Evolutionary conservation across 306 rosid species (phyloP), one percentile per base, ranked within the genome.

Genomic region (Cicer arietinum): DNA sequence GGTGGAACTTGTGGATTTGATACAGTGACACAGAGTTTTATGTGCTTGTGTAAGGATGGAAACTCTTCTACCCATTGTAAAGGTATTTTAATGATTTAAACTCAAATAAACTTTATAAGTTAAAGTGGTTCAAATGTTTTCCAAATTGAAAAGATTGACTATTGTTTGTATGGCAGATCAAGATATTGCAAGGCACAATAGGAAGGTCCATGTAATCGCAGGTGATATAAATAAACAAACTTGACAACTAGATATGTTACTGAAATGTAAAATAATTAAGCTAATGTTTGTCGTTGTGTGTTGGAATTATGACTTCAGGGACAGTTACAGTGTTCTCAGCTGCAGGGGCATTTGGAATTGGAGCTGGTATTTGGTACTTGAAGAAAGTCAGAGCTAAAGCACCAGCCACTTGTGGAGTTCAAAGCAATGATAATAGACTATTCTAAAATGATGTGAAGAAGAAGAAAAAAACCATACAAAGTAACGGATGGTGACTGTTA

Each of bases 1-100:
- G 93, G 89, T 7, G 98, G 98, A 0, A 87, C 87, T 14, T 94
- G 98, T 75, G 99, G 99, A 40, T 94, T 89, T 78, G 89, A 90
- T 25, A 82, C 87, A 0, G 40, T 51, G 12, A 77, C 75, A 0
- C 91, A 86, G 66, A 84, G 62, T 56, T 94, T 94, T 81, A 8
- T 80, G 86, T 94, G 99, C 73, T 82, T 90, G 0, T 94, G 98
- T 75, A 89, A 67, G 42, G 82, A 79, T 41, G 88, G 89, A 59
- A 94, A 94, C 76, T 84, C 88, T 56, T 92, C 96, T 42, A 89
- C 96, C 35, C 91, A 86, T 76, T 94, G 99, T 80, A 45, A 83
- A 65, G 98, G 98, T 91, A 48, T 48, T 6, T 7, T 6, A 48
- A 47, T 46, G 51, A 46, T 46, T 46, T 11, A 11, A 46, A 46